Percentiles rank a stretch among this genome's conserved stretches.
phyloP scores from a whole-genome alignment of 331 rosid species.

The Pyrus hybrid region DNA sequence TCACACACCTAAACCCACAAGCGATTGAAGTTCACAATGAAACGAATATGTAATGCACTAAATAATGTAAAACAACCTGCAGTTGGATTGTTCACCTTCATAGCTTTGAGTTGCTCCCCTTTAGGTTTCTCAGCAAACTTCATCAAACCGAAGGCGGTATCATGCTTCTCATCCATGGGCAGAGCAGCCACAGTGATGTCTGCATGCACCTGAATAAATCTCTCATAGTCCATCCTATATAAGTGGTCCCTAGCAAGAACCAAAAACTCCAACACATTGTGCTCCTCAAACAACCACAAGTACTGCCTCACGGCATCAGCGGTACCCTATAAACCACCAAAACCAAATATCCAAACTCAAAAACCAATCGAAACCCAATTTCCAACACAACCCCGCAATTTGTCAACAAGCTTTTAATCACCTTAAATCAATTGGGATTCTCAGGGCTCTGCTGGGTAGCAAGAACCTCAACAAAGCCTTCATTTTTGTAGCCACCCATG shows the following conservation, averaged over 20 bases:
- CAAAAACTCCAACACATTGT: constrained; percentile 82
- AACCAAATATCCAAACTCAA: not conserved
- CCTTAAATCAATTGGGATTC: constrained; percentile 99
- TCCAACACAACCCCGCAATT: no score
- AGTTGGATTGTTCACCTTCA: constrained; percentile 38
- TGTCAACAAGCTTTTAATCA: not conserved
- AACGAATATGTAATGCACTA: no score
- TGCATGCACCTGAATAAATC: constrained; percentile 94
- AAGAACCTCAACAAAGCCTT: constrained; percentile 95
- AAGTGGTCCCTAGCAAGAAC: constrained; percentile 91
- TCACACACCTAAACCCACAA: not conserved
- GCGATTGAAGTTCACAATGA: not conserved
- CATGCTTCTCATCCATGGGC: constrained; percentile 95
- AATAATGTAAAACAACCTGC: not conserved
- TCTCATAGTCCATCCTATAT: constrained; percentile 95
- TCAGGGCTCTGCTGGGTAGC: constrained; percentile 99
- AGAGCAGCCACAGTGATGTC: constrained; percentile 96
- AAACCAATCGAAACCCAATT: not conserved
- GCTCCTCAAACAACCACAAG: constrained; percentile 92
- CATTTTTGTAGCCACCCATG: no score
- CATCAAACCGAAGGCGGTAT: constrained; percentile 93
- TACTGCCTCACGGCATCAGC: constrained; percentile 97
- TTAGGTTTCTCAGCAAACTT: constrained; percentile 94
- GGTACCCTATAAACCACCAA: constrained; percentile 51
- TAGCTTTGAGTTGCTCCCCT: constrained; percentile 91